A percentile compares a stretch with the other conserved stretches of the same genome.
These are phyloP conservation scores for Cadophora malorum DNA, from an alignment of 2,329 filamentous ascomycete species.

Conservation along the genomic window DNA sequence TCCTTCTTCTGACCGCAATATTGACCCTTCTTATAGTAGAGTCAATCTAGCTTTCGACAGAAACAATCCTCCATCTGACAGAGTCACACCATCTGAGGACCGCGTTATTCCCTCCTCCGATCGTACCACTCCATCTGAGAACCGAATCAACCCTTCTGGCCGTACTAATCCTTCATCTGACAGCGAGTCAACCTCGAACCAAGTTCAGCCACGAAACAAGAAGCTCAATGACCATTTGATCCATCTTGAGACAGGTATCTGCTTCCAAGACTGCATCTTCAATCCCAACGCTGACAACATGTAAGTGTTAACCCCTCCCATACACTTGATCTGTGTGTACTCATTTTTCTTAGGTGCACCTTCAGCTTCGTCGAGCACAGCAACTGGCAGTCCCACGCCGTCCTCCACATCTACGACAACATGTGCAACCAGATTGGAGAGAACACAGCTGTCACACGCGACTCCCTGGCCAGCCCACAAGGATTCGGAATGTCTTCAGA, in stretches of 20 bases:
- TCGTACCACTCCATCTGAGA: neutral
- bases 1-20: neutral
- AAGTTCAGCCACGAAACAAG: neutral
- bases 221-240: neutral
- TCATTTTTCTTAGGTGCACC: neutral
- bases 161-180: neutral
- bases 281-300: neutral
- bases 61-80: neutral
- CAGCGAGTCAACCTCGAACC: neutral
- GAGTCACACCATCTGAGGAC: neutral
- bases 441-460: constrained; percentile 1
- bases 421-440: constrained; percentile 7
- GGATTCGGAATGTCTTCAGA: constrained; percentile 8
- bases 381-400: constrained; percentile 9
- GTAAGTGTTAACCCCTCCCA: neutral
- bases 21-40: neutral
- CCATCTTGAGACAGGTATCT: neutral
- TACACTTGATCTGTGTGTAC: neutral
- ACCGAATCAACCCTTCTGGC: no score
- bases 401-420: constrained; percentile 11
- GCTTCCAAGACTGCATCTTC: neutral
- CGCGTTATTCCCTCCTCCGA: neutral
- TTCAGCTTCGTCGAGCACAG: constrained; percentile 19
- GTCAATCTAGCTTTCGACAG: neutral
- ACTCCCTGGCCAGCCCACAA: neutral